A percentile compares a stretch with the other conserved stretches of the same genome.
Conservation (phyloP, 257 asterid species). For the Penstemon eatonii region DNA sequence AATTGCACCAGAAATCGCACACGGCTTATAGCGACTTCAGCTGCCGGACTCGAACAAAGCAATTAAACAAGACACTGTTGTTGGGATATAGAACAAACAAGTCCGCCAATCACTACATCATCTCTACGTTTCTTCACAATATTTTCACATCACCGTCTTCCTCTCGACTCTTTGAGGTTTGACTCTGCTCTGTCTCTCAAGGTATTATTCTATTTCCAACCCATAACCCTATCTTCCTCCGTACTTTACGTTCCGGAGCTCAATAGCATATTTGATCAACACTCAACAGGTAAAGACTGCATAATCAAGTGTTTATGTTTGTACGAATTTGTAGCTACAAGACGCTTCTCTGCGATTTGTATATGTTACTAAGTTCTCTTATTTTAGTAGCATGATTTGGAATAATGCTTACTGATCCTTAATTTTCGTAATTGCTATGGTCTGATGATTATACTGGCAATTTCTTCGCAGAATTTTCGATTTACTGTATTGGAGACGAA, state of each 20-base stretch:
- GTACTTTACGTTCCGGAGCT: background rate
- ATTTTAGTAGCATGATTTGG: background rate
- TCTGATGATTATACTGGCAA: constrained; percentile 7
- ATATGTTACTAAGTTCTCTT: background rate
- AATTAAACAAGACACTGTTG: background rate
- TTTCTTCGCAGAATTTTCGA: background rate
- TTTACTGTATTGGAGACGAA: background rate
- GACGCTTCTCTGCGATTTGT: constrained; percentile 1
- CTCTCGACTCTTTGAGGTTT: background rate
- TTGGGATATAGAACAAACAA: background rate
- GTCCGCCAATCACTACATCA: background rate
- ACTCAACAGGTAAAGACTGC: constrained; percentile 28
- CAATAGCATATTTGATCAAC: constrained; percentile 11
- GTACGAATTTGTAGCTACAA: background rate
- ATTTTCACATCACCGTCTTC: background rate
- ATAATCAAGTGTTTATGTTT: background rate
- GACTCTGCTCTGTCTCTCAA: background rate
- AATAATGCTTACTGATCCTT: constrained; percentile 6
- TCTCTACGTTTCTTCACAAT: background rate
- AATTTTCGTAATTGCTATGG: constrained; percentile 9
- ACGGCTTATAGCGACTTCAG: background rate
- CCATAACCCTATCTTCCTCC: constrained; percentile 34
- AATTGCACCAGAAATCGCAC: background rate
- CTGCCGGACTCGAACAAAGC: background rate
- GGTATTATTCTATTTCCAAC: constrained; percentile 6